phyloP scores from a whole-genome alignment of 2,329 filamentous ascomycete species.

The Cladophialophora yegresii region DNA sequence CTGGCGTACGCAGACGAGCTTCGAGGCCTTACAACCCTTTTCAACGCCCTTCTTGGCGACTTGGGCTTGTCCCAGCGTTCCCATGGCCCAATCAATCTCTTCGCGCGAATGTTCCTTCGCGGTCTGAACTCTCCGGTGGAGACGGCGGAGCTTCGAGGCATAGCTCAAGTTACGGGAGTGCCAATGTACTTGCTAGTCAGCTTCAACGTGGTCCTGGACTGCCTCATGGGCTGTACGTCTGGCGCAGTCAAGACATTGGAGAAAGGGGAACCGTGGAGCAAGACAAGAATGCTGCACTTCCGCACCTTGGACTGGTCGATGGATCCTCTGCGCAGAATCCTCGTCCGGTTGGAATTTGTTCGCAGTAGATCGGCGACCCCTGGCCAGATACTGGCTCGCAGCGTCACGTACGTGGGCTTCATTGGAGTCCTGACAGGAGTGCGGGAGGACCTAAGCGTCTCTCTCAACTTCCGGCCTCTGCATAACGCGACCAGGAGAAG shows the following conservation, averaged over 20 bases:
- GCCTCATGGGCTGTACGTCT: conserved; percentile 67
- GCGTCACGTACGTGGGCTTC: conserved; percentile 54
- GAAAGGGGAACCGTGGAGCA: conserved; percentile 20
- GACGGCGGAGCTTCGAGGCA: conserved; percentile 62
- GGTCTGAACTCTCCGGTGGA: conserved; percentile 59
- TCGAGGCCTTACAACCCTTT: conserved; percentile 50
- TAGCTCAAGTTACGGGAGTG: conserved; percentile 54
- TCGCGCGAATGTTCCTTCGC: conserved; percentile 54
- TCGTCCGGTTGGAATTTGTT: conserved; percentile 58
- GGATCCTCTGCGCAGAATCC: conserved; percentile 52
- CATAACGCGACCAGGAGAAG: conserved; percentile 47
- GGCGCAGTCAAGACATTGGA: conserved; percentile 47
- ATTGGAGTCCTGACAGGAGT: conserved; percentile 55
- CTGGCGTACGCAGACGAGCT: conserved; percentile 50
- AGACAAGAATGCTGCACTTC: conserved; percentile 44
- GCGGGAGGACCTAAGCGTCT: conserved; percentile 50
- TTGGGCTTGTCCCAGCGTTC: conserved; percentile 38
- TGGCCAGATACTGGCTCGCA: conserved; percentile 48
- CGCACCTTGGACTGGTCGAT: conserved; percentile 58
- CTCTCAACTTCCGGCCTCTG: conserved; percentile 53
- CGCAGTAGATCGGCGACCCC: conserved; percentile 34
- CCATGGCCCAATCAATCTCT: conserved; percentile 38
- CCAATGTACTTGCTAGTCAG: conserved; percentile 62
- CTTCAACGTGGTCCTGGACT: conserved; percentile 65
- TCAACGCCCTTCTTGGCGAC: conserved; percentile 53